Evolutionary conservation across 768 basidiomycete genomes (phyloP).

Genomic region (Lactarius deliciosus): DNA sequence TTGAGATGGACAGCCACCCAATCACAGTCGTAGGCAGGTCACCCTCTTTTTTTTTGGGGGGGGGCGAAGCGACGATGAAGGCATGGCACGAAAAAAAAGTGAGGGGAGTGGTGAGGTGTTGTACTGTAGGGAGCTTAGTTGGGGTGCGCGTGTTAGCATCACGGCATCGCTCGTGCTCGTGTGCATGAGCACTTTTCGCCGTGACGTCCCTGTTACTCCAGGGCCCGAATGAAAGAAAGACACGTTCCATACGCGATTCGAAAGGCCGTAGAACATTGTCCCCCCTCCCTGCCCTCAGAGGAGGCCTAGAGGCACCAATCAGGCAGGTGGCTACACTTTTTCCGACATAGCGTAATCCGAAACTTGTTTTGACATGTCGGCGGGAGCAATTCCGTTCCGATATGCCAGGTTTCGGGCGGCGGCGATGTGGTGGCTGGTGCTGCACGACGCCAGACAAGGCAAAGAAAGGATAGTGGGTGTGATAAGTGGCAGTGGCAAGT

Average conservation of each 20-base stretch:
- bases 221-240: neutral
- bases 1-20: neutral
- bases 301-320: neutral
- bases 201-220: neutral
- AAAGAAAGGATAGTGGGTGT: neutral
- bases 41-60: neutral
- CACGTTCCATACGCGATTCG: neutral
- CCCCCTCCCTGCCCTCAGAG: neutral
- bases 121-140: neutral
- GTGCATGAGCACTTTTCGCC: neutral
- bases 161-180: neutral
- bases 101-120: conserved; percentile 3
- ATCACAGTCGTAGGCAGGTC: neutral
- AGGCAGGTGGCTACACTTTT: neutral
- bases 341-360: neutral
- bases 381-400: neutral
- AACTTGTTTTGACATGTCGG: neutral
- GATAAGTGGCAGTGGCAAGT: neutral
- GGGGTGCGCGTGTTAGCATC: neutral
- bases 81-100: neutral
- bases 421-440: neutral
- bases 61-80: neutral
- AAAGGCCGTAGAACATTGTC: neutral
- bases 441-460: neutral
- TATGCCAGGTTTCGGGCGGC: neutral